A percentile compares a stretch with the other conserved stretches of the same genome.
phyloP scores from a whole-genome alignment of 805 yeast genomes.

The Schizosaccharomyces octosporus region DNA sequence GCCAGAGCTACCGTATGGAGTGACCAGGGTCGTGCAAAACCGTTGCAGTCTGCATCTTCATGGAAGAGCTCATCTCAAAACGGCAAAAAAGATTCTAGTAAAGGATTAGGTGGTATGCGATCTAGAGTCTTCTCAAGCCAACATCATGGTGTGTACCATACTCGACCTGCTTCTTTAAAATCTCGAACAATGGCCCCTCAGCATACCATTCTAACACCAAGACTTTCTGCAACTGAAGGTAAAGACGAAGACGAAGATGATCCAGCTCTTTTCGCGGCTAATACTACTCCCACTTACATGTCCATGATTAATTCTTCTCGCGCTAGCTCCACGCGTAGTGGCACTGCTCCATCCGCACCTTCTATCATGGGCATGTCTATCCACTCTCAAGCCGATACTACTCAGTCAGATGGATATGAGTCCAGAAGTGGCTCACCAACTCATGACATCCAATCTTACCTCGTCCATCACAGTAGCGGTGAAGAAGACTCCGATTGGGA shows the following conservation, averaged over 20 bases:
- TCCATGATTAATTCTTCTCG: background rate
- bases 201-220: background rate
- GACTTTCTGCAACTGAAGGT: slow-evolving; percentile 1
- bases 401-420: background rate
- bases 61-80: background rate
- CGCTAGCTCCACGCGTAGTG: background rate
- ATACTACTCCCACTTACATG: background rate
- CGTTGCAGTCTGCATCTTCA: background rate
- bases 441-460: background rate
- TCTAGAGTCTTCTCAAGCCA: background rate
- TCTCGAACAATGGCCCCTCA: slow-evolving; percentile 1
- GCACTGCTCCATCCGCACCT: background rate
- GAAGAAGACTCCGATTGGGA: background rate
- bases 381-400: background rate
- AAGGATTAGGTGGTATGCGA: background rate
- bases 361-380: background rate
- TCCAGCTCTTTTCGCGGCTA: background rate
- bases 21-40: background rate
- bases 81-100: background rate
- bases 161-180: background rate
- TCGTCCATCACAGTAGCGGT: background rate
- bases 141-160: background rate
- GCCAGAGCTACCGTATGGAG: slow-evolving; percentile 3
- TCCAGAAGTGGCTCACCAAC: background rate
- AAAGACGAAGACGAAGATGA: slow-evolving; percentile 1